Conservation (phyloP, 1,139 yeast genomes). For the Candida tropicalis region DNA sequence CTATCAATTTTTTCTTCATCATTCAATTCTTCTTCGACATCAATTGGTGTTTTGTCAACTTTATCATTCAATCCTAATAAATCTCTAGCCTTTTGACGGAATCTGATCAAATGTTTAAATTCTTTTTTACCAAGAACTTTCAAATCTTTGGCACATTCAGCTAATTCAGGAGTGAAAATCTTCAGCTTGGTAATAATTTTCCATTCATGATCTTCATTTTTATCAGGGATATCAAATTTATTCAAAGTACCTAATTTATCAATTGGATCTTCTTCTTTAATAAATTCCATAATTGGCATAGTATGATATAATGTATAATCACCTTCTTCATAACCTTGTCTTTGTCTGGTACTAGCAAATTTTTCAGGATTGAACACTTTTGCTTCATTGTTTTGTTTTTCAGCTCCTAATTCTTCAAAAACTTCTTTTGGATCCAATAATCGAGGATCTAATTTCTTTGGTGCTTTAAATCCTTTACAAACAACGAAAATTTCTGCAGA, state of each 20-base stretch:
- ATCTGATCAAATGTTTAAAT: conserved; percentile 78
- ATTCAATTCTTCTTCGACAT: conserved; percentile 70
- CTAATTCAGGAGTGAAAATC: conserved; percentile 73
- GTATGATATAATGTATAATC: conserved; percentile 79
- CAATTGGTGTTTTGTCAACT: conserved; percentile 49
- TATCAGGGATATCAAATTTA: conserved; percentile 52
- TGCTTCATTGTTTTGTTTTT: conserved; percentile 82
- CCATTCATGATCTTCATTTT: conserved; percentile 67
- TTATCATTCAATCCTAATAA: conserved; percentile 68
- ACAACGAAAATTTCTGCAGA: conserved; percentile 99
- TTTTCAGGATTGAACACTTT: conserved; percentile 93
- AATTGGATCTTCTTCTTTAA: conserved; percentile 79
- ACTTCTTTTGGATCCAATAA: conserved; percentile 90
- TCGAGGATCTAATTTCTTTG: conserved; percentile 91
- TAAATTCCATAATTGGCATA: conserved; percentile 76
- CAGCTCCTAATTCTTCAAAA: conserved; percentile 85
- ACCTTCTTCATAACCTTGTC: conserved; percentile 91
- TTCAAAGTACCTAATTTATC: conserved; percentile 75
- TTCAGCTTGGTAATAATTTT: conserved; percentile 69
- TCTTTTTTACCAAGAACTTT: conserved; percentile 94
- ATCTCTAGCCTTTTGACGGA: conserved; percentile 88
- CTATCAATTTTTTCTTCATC: conserved; percentile 91
- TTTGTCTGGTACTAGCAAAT: conserved; percentile 79
- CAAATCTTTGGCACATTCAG: conserved; percentile 85
- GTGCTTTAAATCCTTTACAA: conserved; percentile 94